phyloP scores from a whole-genome alignment of 345 rosid genomes.

The Boechera divaricarpa region DNA sequence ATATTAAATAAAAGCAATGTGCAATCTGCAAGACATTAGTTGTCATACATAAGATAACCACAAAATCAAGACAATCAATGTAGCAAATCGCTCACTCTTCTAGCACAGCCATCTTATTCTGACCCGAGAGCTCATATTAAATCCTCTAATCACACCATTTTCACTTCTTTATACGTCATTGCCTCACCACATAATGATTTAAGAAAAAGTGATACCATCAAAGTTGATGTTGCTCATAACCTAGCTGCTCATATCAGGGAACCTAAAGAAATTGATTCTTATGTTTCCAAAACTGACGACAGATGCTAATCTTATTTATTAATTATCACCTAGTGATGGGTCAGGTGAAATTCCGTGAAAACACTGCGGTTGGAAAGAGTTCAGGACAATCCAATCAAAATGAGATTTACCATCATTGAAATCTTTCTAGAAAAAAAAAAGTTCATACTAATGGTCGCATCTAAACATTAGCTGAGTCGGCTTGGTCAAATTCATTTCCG shows the following conservation, averaged over 20 bases:
- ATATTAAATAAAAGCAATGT: not conserved
- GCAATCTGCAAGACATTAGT: constrained; percentile 13
- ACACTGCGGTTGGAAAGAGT: not conserved
- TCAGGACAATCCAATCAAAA: not conserved
- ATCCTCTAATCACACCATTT: constrained; percentile 20
- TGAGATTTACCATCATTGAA: constrained; percentile 3
- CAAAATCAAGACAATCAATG: constrained; percentile 10
- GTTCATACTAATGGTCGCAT: not conserved
- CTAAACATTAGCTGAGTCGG: constrained; percentile 14
- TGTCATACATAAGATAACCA: not conserved
- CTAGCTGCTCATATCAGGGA: constrained; percentile 9
- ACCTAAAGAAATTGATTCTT: constrained; percentile 6
- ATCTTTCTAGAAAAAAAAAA: not conserved
- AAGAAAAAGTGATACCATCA: not conserved
- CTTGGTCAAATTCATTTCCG: constrained; percentile 16
- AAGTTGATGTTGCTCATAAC: constrained; percentile 16
- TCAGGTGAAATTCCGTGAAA: constrained; percentile 6
- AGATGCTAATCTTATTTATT: constrained; percentile 23
- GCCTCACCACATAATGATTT: constrained; percentile 13
- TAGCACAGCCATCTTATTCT: constrained; percentile 11
- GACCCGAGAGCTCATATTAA: constrained; percentile 1
- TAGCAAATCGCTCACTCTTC: constrained; percentile 16
- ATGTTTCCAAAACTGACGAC: constrained; percentile 9
- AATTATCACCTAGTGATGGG: not conserved
- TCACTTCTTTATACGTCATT: not conserved